These are phyloP conservation scores for Sergeia podlipaevii DNA, from an alignment of 208 protist species.

Conservation along the genomic window DNA sequence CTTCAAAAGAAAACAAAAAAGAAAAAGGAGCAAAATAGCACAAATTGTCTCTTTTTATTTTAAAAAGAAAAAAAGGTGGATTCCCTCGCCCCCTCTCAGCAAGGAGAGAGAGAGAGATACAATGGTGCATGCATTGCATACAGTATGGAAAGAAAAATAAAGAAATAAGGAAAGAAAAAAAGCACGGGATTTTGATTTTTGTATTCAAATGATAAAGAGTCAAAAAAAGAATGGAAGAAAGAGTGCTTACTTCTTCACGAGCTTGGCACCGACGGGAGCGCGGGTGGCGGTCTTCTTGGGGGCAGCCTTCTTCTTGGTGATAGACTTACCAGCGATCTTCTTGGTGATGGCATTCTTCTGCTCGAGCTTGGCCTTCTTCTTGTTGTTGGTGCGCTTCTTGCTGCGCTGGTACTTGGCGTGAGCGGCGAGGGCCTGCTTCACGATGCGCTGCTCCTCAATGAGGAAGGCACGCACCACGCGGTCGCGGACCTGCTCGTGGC, in stretches of 20 bases:
- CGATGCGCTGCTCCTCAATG: constrained; percentile 99
- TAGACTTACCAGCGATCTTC: constrained; percentile 20
- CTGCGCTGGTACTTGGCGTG: constrained; percentile 62
- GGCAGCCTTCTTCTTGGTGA: constrained; percentile 49
- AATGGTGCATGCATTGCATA: too few relatives aligned
- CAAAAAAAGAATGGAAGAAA: constrained; percentile 1
- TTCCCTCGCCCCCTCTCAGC: too few relatives aligned
- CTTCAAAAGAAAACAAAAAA: constrained; percentile 12
- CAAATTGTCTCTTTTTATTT: too few relatives aligned
- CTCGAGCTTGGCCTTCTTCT: constrained; percentile 57
- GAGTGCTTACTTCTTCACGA: constrained; percentile 54
- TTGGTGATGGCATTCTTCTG: constrained; percentile 37
- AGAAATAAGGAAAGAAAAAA: not conserved
- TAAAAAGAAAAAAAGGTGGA: too few relatives aligned
- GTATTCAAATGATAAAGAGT: constrained; percentile 6
- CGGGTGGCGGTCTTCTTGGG: constrained; percentile 30
- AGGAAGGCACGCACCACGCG: constrained; percentile 98
- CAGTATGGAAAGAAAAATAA: too few relatives aligned
- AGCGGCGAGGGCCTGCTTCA: constrained; percentile 90
- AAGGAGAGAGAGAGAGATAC: too few relatives aligned
- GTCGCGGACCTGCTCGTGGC: constrained; percentile 93
- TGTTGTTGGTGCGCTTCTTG: constrained; percentile 65
- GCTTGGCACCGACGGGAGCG: constrained; percentile 66
- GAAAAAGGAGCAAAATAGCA: constrained; percentile 2
- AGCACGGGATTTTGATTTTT: not conserved